A percentile compares a stretch with the other conserved stretches of the same genome.
phyloP scores from a whole-genome alignment of 1,284 basidiomycete species.

The Pterulicium gracile region DNA sequence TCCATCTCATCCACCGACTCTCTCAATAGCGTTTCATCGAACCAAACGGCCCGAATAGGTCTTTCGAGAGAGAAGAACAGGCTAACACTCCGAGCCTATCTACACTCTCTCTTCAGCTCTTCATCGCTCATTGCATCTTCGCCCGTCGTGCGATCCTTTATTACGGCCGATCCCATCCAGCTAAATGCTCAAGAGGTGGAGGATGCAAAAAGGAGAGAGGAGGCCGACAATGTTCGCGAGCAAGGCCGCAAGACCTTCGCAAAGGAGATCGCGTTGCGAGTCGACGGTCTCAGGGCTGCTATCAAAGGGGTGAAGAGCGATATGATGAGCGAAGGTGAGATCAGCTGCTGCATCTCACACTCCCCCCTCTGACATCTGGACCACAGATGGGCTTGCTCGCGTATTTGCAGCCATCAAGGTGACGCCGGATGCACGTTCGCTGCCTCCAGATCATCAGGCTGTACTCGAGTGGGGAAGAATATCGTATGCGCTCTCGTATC shows the following conservation, averaged over 20 bases:
- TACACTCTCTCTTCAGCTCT: conserved; percentile 72
- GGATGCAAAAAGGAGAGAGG: conserved; percentile 74
- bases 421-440: conserved; percentile 66
- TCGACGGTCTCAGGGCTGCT: conserved; percentile 80
- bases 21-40: conserved; percentile 6
- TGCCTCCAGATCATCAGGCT: conserved; percentile 82
- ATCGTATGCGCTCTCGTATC: conserved; percentile 49
- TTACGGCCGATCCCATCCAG: conserved; percentile 68
- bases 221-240: conserved; percentile 84
- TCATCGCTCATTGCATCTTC: conserved; percentile 66
- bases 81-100: conserved; percentile 86
- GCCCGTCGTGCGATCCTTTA: conserved; percentile 78
- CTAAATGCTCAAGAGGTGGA: conserved; percentile 69
- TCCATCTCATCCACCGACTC: background rate
- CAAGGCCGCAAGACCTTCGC: conserved; percentile 83
- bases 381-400: conserved; percentile 74
- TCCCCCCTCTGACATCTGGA: conserved; percentile 3
- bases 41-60: background rate
- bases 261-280: conserved; percentile 77
- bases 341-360: conserved; percentile 5
- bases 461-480: conserved; percentile 96
- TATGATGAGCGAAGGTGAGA: conserved; percentile 67
- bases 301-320: conserved; percentile 88
- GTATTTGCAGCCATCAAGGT: conserved; percentile 85
- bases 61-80: conserved; percentile 92